These are phyloP conservation scores for Xylariales sp. DNA, from an alignment of 2,329 filamentous ascomycete genomes.

Conservation along the genomic window DNA sequence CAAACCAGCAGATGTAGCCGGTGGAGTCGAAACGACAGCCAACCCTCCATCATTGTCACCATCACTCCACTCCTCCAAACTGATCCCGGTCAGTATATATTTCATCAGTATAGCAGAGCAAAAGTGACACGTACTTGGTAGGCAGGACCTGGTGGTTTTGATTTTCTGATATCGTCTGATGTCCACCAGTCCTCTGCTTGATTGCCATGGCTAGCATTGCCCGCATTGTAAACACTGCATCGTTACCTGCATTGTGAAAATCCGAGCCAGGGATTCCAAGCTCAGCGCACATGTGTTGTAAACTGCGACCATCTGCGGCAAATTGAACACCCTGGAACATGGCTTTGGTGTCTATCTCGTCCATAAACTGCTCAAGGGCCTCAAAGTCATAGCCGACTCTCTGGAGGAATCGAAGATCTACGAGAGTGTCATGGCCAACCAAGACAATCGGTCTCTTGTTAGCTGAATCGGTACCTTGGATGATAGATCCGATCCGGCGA, in stretches of 20 bases:
- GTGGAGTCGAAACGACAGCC: constrained; percentile 13
- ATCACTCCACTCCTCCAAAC: constrained; percentile 24
- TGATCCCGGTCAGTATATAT: too few relatives aligned
- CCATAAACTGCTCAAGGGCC: constrained; percentile 50
- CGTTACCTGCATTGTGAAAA: constrained; percentile 86
- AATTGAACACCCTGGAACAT: constrained; percentile 63
- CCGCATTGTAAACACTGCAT: constrained; percentile 74
- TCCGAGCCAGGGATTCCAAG: constrained; percentile 60
- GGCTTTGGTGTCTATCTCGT: constrained; percentile 67
- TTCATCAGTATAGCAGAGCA: too few relatives aligned
- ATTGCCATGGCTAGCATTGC: constrained; percentile 63
- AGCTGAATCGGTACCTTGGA: constrained; percentile 21
- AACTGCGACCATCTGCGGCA: constrained; percentile 46
- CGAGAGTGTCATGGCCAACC: constrained; percentile 68
- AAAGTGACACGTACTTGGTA: too few relatives aligned
- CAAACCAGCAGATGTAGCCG: not conserved
- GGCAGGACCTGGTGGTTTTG: not conserved
- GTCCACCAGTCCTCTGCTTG: constrained; percentile 19
- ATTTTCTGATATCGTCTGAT: constrained; percentile 1
- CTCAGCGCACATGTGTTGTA: constrained; percentile 58
- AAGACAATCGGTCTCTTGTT: constrained; percentile 55
- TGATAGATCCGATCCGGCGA: constrained; percentile 28
- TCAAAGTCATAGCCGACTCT: constrained; percentile 59
- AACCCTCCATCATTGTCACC: constrained; percentile 25
- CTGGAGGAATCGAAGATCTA: constrained; percentile 66